phyloP scores from a whole-genome alignment of 108 stramenopile genomes.

The Pseudonitzschia multistriata region DNA sequence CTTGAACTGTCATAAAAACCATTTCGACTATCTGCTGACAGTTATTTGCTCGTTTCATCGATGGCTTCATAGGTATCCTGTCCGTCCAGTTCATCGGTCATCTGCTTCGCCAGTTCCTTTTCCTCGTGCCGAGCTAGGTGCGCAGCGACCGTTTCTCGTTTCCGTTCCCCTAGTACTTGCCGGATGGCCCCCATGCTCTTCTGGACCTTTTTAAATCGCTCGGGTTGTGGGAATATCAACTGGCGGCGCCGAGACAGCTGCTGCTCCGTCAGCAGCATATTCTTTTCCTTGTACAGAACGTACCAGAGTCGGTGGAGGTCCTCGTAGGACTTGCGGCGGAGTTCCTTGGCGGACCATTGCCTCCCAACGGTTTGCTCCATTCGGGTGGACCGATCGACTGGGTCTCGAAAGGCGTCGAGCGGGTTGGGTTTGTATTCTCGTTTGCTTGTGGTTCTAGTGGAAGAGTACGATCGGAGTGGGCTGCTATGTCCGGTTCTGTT shows the following conservation, averaged over 20 bases:
- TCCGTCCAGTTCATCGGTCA: constrained; percentile 6
- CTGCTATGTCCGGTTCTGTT: neutral
- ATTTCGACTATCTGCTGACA: neutral
- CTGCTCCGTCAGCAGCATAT: constrained; percentile 86
- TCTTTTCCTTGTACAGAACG: constrained; percentile 91
- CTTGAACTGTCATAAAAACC: too few species aligned
- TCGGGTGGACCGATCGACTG: constrained; percentile 57
- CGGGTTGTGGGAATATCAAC: constrained; percentile 73
- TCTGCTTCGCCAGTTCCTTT: constrained; percentile 1
- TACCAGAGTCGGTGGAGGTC: constrained; percentile 93
- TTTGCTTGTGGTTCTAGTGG: neutral
- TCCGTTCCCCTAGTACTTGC: constrained; percentile 85
- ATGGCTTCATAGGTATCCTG: neutral
- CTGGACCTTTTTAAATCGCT: constrained; percentile 68
- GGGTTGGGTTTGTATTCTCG: constrained; percentile 31
- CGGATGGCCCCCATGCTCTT: constrained; percentile 88
- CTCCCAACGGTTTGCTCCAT: constrained; percentile 67
- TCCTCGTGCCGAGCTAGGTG: constrained; percentile 9
- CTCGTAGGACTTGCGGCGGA: constrained; percentile 86
- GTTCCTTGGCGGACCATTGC: constrained; percentile 73
- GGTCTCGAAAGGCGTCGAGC: constrained; percentile 79
- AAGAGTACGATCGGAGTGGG: constrained; percentile 1
- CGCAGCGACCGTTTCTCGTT: constrained; percentile 64
- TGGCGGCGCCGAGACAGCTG: constrained; percentile 66
- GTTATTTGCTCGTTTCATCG: neutral